Evolutionary conservation across 129 eudicot species (phyloP).

Genomic region (Flaveria trinervia): DNA sequence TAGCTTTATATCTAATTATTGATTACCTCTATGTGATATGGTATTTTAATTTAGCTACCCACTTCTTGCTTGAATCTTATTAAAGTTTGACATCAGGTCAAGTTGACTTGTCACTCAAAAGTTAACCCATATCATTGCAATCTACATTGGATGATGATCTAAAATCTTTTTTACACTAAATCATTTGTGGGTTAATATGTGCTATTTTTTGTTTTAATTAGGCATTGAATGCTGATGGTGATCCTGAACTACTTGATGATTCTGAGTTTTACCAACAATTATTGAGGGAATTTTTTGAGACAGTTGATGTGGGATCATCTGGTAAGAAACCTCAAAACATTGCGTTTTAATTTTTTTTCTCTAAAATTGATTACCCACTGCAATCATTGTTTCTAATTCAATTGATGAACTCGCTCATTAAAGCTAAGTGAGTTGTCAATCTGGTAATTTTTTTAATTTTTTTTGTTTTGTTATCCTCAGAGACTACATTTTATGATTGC

Average conservation of each 20-base stretch:
- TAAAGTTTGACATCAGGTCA: too few relatives aligned
- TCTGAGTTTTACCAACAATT: constrained; percentile 84
- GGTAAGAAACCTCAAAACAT: constrained; percentile 52
- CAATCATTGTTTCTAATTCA: not conserved
- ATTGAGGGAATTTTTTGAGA: constrained; percentile 83
- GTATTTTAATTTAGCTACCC: not conserved
- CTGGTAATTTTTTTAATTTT: not conserved
- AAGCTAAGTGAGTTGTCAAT: constrained; percentile 1
- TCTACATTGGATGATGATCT: constrained; percentile 1
- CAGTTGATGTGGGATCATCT: constrained; percentile 73
- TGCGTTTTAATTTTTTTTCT: not conserved
- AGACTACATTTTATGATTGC: constrained; percentile 75
- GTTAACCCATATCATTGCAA: not conserved
- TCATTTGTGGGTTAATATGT: not conserved
- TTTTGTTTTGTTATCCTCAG: constrained; percentile 38
- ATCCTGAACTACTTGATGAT: constrained; percentile 90
- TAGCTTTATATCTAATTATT: not conserved
- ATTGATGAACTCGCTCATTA: not conserved
- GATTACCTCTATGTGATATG: not conserved
- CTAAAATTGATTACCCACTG: not conserved
- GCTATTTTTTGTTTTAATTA: constrained; percentile 26
- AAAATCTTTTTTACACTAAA: not conserved
- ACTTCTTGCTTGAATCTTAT: too few relatives aligned
- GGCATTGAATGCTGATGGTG: constrained; percentile 63
- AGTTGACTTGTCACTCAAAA: too few relatives aligned